phyloP scores from a whole-genome alignment of 495 filamentous ascomycete species.

The Bacidia rubella region DNA sequence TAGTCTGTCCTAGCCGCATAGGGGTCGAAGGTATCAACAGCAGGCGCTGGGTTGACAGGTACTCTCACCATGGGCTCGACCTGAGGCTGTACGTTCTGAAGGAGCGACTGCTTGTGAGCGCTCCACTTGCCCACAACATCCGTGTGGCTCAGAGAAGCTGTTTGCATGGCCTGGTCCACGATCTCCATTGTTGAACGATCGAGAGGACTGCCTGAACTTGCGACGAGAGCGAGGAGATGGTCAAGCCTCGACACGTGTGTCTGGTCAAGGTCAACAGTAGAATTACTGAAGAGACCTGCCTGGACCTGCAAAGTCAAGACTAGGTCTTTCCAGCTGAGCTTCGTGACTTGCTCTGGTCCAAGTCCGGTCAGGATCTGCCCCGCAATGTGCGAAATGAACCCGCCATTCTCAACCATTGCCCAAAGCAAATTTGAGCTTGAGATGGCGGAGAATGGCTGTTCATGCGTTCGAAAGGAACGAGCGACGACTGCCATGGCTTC shows the following conservation, averaged over 20 bases:
- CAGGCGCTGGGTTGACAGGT: conserved; percentile 29
- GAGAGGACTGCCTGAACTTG: conserved; percentile 34
- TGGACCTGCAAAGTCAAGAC: conserved; percentile 50
- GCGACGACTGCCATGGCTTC: conserved; percentile 72
- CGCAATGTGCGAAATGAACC: conserved; percentile 46
- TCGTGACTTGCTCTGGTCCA: conserved; percentile 42
- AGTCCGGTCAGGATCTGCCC: conserved; percentile 48
- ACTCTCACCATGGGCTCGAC: conserved; percentile 18
- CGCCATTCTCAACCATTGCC: conserved; percentile 64
- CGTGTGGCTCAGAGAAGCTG: conserved; percentile 36
- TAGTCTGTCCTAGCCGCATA: conserved; percentile 83
- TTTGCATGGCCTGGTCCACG: conserved; percentile 43
- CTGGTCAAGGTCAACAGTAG: conserved; percentile 32
- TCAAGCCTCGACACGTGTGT: conserved; percentile 46
- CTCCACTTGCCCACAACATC: conserved; percentile 49
- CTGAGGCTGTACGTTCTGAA: conserved; percentile 22
- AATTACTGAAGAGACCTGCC: conserved; percentile 42
- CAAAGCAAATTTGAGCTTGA: conserved; percentile 48
- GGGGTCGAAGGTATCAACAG: conserved; percentile 74
- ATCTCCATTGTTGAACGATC: conserved; percentile 37
- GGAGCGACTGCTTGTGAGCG: conserved; percentile 32
- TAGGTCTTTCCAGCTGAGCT: conserved; percentile 43
- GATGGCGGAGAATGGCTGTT: conserved; percentile 34
- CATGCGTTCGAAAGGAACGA: conserved; percentile 35
- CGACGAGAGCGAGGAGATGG: conserved; percentile 43